A percentile compares a stretch with the other conserved stretches of the same genome.
phyloP scores from a whole-genome alignment of 148 eudicot genomes.

The Camellia japonica region DNA sequence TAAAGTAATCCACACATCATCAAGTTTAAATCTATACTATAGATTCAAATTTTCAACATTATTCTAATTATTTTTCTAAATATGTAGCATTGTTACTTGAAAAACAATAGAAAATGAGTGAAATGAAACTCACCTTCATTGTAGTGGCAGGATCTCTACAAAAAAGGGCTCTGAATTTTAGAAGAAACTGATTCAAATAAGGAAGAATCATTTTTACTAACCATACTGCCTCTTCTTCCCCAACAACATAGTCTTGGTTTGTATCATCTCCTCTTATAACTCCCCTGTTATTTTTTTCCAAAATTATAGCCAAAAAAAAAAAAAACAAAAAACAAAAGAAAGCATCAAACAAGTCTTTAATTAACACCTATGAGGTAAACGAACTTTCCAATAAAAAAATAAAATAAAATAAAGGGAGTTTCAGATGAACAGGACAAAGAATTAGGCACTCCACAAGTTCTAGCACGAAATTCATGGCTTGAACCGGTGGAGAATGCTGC shows the following conservation, averaged over 20 bases:
- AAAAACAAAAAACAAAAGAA: too few species aligned
- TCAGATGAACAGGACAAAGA: neutral
- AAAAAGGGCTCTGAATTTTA: conserved; percentile 54
- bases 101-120: too few species aligned
- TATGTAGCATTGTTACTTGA: too few species aligned
- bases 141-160: conserved; percentile 68
- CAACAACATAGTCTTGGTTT: conserved; percentile 36
- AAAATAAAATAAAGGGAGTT: too few species aligned
- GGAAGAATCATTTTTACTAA: conserved; percentile 21
- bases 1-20: too few species aligned
- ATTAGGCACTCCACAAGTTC: neutral
- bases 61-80: too few species aligned
- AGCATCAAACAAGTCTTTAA: too few species aligned
- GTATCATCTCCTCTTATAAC: conserved; percentile 19
- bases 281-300: conserved; percentile 30
- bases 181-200: conserved; percentile 52
- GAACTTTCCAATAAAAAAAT: too few species aligned
- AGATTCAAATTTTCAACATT: too few species aligned
- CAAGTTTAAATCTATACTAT: too few species aligned
- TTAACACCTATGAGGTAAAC: too few species aligned
- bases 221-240: conserved; percentile 79
- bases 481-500: neutral
- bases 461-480: neutral
- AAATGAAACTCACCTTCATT: too few species aligned
- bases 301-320: neutral